Evolutionary conservation across 2,329 filamentous ascomycete species (phyloP), one percentile per base, ranked within the genome.

Genomic region (Alternaria angustiovoidea): DNA sequence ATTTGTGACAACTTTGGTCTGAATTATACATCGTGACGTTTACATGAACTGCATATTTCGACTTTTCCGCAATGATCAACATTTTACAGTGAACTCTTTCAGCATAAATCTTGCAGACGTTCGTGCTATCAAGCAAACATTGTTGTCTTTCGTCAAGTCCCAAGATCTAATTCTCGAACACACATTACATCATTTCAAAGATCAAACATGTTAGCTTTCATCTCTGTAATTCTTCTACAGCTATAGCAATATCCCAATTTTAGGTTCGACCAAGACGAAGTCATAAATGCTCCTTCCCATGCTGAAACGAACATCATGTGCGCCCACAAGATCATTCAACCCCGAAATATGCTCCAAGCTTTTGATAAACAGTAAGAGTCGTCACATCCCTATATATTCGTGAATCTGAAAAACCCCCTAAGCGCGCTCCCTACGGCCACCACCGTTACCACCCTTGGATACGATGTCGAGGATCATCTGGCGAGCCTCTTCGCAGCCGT

Each of bases 401-500:
- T 6, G 24, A 44, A 22, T 22, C 9, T 30, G 41, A 5, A 34
- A 54, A 20, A 28, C n/a, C 24, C 36, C 51, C 51, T 49, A 61
- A 36, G 54, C 11, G 22, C 58, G 58, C 51, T 69, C 68, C 52
- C 68, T 69, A 42, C 70, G 65, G 11, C 71, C 67, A 32, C 69
- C 70, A 32, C 69, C 70, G 43, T 69, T 70, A n/a, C 72, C 72
- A 18, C 70, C 68, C 52, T 64, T 72, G 28, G 68, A 61, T 0
- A 98, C 91, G 65, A 93, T 91, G 61, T 92, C 89, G 63, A 99
- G 82, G 63, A 99, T 97, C 76, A 96, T 84, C 61, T 96, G 89
- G 82, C 91, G 93, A 51, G 95, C 95, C 78, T 91, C 86, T 80
- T 97, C 92, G 38, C 96, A 88, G 12, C 92, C 93, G 16, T 93